Evolutionary conservation across 352 stramenopile species (phyloP).

Genomic region (Poterioochromonas sp.): DNA sequence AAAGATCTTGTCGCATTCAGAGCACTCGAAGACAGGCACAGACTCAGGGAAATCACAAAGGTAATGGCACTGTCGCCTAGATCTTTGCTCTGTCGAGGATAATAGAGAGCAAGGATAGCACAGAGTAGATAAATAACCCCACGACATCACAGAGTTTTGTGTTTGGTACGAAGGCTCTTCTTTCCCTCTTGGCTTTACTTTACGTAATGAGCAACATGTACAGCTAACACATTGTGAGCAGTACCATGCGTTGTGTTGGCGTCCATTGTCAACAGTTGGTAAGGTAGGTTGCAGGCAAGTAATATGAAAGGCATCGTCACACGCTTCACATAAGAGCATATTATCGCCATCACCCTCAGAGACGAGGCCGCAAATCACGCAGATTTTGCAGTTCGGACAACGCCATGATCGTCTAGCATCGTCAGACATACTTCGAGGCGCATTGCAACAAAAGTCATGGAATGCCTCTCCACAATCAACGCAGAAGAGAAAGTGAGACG

Average conservation of each 20-base stretch:
- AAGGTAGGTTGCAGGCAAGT: slow-evolving; percentile 53
- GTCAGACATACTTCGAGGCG: slow-evolving; percentile 52
- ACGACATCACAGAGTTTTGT: no score
- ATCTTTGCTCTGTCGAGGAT: no score
- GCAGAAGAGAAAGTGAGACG: slow-evolving; percentile 77
- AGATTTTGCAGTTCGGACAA: slow-evolving; percentile 89
- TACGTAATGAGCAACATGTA: no score
- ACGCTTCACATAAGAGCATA: slow-evolving; percentile 63
- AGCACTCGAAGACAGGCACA: no score
- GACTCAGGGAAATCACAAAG: no score
- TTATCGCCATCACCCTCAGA: slow-evolving; percentile 53
- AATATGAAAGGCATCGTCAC: slow-evolving; percentile 55
- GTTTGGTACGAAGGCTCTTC: no score
- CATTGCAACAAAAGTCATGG: slow-evolving; percentile 75
- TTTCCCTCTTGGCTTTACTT: no score
- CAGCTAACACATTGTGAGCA: neutral
- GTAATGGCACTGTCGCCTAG: no score
- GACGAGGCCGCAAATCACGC: slow-evolving; percentile 71
- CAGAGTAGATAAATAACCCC: no score
- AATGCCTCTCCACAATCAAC: slow-evolving; percentile 88
- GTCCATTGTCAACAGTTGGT: no score
- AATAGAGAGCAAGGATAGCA: no score
- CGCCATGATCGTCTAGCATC: slow-evolving; percentile 48
- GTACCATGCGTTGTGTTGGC: neutral
- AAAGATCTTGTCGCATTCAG: no score